These are phyloP conservation scores for Crithidia expoeki DNA, from an alignment of 208 protist species.

Conservation along the genomic window DNA sequence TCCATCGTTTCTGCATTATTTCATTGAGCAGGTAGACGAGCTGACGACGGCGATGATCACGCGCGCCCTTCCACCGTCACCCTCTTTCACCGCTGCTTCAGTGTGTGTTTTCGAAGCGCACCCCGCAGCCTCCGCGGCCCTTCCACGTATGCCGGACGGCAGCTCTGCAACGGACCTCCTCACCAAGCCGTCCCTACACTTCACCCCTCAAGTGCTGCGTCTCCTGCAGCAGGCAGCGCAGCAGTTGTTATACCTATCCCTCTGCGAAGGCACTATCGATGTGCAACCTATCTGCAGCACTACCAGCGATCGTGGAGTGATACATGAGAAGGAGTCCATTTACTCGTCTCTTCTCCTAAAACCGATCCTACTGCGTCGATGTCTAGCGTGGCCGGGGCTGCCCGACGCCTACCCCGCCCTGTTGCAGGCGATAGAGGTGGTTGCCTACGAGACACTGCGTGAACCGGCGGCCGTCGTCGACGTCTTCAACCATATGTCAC, in stretches of 20 bases:
- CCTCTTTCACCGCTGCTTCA: neutral
- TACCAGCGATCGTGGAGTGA: neutral
- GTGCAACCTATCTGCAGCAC: neutral
- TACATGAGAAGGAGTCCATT: neutral
- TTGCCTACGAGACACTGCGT: slow-evolving; percentile 31
- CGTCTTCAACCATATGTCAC: slow-evolving; percentile 26
- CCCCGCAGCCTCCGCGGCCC: neutral
- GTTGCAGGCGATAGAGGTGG: slow-evolving; percentile 28
- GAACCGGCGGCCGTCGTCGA: slow-evolving; percentile 26
- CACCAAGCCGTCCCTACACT: slow-evolving; percentile 37
- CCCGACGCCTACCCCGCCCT: slow-evolving; percentile 17
- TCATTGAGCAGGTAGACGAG: slow-evolving; percentile 40
- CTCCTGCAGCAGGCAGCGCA: slow-evolving; percentile 52
- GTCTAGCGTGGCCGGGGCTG: slow-evolving; percentile 30
- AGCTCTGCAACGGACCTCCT: slow-evolving; percentile 35
- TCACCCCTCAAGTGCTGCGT: slow-evolving; percentile 26
- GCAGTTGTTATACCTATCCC: slow-evolving; percentile 44
- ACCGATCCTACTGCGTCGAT: slow-evolving; percentile 24
- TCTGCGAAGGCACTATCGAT: slow-evolving; percentile 55
- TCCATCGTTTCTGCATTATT: slow-evolving; percentile 12
- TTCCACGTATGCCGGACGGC: slow-evolving; percentile 34
- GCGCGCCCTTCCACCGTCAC: neutral
- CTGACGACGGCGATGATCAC: slow-evolving; percentile 31
- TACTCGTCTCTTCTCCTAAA: neutral
- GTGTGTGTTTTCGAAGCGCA: neutral